phyloP scores from a whole-genome alignment of 441 rosid genomes.

The Croton laevigatus region DNA sequence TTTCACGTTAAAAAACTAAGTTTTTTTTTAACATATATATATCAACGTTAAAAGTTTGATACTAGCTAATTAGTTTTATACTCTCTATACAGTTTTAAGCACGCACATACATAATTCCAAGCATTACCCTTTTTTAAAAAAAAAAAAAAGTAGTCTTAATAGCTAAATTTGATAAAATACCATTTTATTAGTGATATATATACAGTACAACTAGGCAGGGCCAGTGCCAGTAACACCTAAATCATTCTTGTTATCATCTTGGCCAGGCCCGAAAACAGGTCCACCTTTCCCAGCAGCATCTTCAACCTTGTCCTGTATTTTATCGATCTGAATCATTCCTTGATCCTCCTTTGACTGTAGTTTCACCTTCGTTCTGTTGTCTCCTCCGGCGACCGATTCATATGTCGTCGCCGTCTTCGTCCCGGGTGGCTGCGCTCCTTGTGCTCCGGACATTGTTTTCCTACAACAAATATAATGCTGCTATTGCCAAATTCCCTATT shows the following conservation, averaged over 20 bases:
- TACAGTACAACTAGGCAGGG: not conserved
- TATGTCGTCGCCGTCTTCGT: conserved; percentile 44
- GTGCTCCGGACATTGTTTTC: conserved; percentile 45
- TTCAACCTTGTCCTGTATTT: conserved; percentile 38
- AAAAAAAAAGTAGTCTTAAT: too few species aligned
- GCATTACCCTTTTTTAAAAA: too few species aligned
- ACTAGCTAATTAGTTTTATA: too few species aligned
- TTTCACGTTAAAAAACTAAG: too few species aligned
- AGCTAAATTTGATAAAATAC: too few species aligned
- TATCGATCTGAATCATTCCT: conserved; percentile 39
- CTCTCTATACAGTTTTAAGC: too few species aligned
- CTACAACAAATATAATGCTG: not conserved
- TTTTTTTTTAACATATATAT: too few species aligned
- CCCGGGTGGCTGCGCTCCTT: conserved; percentile 53
- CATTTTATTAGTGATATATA: too few species aligned
- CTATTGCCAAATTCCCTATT: not conserved
- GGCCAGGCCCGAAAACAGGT: conserved; percentile 43
- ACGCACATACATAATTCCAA: too few species aligned
- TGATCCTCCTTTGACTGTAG: conserved; percentile 38
- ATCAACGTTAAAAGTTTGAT: too few species aligned
- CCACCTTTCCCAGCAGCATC: conserved; percentile 49
- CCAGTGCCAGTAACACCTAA: conserved; percentile 44
- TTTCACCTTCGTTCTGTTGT: conserved; percentile 35
- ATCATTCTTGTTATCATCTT: conserved; percentile 29
- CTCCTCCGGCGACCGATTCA: conserved; percentile 38